These are phyloP conservation scores for Clitopilus hobsonii DNA, from an alignment of 768 basidiomycete species.

Conservation along the genomic window DNA sequence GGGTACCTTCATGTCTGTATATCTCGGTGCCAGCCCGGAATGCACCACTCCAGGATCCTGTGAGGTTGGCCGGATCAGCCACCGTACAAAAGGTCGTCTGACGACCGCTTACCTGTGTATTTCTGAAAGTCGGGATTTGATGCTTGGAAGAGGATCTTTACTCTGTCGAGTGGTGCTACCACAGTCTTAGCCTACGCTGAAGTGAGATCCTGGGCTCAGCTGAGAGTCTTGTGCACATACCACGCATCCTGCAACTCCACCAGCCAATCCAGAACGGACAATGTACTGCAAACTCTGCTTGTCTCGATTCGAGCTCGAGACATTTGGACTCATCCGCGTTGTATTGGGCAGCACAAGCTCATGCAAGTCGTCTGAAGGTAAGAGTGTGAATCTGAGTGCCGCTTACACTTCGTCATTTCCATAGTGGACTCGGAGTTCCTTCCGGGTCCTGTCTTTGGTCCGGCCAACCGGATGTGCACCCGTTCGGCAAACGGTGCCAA, in stretches of 20 bases:
- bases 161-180: constrained; percentile 93
- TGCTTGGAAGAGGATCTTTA: constrained; percentile 98
- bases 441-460: background rate
- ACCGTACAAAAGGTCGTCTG: constrained; percentile 8
- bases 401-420: background rate
- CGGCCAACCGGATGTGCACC: background rate
- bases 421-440: background rate
- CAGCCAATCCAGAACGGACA: constrained; percentile 83
- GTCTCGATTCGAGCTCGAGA: constrained; percentile 38
- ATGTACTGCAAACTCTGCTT: constrained; percentile 56
- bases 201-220: constrained; percentile 1
- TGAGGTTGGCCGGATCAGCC: background rate
- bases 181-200: constrained; percentile 79
- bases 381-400: background rate
- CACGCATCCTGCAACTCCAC: constrained; percentile 90
- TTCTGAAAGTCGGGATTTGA: constrained; percentile 92
- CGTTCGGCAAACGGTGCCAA: background rate
- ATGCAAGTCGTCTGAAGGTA: constrained; percentile 20
- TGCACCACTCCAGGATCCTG: constrained; percentile 82
- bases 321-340: constrained; percentile 60
- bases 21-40: constrained; percentile 74
- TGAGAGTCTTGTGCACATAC: constrained; percentile 42
- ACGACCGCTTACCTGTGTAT: constrained; percentile 71
- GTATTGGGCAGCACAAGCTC: constrained; percentile 18
- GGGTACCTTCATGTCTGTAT: constrained; percentile 57